Conservation (phyloP, 164 flowering plant genomes). For the Sedum album region DNA sequence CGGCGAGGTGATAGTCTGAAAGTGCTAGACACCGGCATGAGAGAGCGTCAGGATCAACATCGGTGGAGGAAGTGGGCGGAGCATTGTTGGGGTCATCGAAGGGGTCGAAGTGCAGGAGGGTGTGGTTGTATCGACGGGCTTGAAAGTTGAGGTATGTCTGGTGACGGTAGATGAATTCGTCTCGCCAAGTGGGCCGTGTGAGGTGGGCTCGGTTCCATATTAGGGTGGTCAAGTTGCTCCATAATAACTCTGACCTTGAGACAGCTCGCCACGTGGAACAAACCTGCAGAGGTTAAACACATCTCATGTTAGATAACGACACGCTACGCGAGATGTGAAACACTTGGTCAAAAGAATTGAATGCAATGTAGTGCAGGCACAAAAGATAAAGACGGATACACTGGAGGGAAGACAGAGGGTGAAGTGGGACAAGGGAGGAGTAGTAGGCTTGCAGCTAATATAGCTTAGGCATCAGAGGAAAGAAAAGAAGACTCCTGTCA, state of each 20-base stretch:
- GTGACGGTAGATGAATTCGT: conserved; percentile 58
- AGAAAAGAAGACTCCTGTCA: neutral
- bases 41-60: conserved; percentile 18
- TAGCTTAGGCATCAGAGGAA: neutral
- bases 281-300: conserved; percentile 35
- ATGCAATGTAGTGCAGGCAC: neutral
- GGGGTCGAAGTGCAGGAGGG: conserved; percentile 33
- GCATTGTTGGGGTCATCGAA: conserved; percentile 10
- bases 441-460: neutral
- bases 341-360: neutral
- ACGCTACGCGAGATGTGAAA: no score
- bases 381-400: neutral
- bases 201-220: conserved; percentile 48
- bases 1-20: conserved; percentile 57
- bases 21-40: conserved; percentile 63
- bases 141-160: conserved; percentile 53
- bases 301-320: neutral
- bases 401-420: neutral
- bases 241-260: conserved; percentile 61
- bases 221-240: conserved; percentile 49
- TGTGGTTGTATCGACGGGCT: conserved; percentile 19
- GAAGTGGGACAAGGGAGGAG: no score
- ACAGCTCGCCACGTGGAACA: conserved; percentile 81
- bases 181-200: conserved; percentile 49
- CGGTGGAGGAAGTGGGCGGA: conserved; percentile 9